Evolutionary conservation across 257 asterid species (phyloP).

Genomic region (Solanum piurae): DNA sequence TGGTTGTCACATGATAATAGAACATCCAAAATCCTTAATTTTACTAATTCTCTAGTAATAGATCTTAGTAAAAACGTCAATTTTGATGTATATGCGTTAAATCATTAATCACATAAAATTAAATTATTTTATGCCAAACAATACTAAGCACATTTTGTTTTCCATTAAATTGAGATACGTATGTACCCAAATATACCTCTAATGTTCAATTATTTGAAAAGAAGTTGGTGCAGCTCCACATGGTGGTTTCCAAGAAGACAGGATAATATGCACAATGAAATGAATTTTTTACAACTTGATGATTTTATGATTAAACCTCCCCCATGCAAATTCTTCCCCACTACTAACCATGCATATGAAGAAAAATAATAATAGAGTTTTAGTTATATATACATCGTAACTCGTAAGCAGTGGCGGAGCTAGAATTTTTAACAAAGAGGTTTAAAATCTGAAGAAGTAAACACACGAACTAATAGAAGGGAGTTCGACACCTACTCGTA

Average conservation of each 20-base stretch:
- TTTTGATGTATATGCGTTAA: background rate
- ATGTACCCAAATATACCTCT: background rate
- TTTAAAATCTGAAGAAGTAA: too few relatives aligned
- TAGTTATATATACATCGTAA: background rate
- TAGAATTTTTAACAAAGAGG: too few relatives aligned
- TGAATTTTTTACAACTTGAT: background rate
- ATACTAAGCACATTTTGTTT: background rate
- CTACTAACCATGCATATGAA: background rate
- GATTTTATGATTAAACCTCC: background rate
- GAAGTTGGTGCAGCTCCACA: background rate
- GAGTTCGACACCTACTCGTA: too few relatives aligned
- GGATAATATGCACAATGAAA: background rate
- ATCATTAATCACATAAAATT: background rate
- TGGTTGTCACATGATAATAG: background rate
- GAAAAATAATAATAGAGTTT: background rate
- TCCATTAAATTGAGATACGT: background rate
- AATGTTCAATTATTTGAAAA: background rate
- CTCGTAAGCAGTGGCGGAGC: background rate
- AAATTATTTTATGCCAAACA: background rate
- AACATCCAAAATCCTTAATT: background rate
- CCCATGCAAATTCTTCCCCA: background rate
- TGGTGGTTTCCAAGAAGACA: background rate
- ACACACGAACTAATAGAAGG: too few relatives aligned
- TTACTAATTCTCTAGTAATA: background rate
- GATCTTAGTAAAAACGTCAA: background rate